phyloP scores from a whole-genome alignment of 2,329 filamentous ascomycete genomes.

The Fusarium sublunatum region DNA sequence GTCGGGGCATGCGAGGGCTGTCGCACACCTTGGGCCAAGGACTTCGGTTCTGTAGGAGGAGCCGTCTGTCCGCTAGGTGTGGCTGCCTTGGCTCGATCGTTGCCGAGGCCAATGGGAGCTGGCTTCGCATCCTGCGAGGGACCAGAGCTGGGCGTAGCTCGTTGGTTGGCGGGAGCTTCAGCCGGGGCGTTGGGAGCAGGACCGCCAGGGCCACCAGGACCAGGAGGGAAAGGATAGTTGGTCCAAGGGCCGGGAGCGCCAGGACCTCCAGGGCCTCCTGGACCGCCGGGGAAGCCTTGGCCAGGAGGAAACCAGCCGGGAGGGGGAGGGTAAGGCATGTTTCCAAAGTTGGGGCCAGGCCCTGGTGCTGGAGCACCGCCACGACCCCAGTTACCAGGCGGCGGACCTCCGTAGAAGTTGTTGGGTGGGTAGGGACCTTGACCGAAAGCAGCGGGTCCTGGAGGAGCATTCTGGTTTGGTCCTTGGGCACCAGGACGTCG shows the following conservation, averaged over 20 bases:
- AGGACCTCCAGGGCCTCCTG: constrained; percentile 69
- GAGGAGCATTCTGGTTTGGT: constrained; percentile 49
- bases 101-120: constrained; percentile 62
- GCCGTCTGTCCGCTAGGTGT: constrained; percentile 59
- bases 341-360: constrained; percentile 71
- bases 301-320: constrained; percentile 83
- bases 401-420: constrained; percentile 61
- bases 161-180: constrained; percentile 66
- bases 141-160: constrained; percentile 62
- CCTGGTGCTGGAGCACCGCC: constrained; percentile 67
- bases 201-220: constrained; percentile 65
- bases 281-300: constrained; percentile 72
- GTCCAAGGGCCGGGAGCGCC: constrained; percentile 71
- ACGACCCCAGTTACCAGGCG: constrained; percentile 66
- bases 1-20: constrained; percentile 66
- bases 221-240: constrained; percentile 70
- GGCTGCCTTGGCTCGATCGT: constrained; percentile 61
- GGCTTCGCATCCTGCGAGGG: constrained; percentile 57
- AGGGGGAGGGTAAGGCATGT: constrained; percentile 81
- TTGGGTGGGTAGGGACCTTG: constrained; percentile 59
- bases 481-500: constrained; percentile 53
- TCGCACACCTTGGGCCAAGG: constrained; percentile 58
- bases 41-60: constrained; percentile 66
- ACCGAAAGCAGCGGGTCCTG: constrained; percentile 54
- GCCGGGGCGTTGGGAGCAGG: constrained; percentile 51